Evolutionary conservation across 139 green algal genomes (phyloP).

Genomic region (Dunaliella sp.): DNA sequence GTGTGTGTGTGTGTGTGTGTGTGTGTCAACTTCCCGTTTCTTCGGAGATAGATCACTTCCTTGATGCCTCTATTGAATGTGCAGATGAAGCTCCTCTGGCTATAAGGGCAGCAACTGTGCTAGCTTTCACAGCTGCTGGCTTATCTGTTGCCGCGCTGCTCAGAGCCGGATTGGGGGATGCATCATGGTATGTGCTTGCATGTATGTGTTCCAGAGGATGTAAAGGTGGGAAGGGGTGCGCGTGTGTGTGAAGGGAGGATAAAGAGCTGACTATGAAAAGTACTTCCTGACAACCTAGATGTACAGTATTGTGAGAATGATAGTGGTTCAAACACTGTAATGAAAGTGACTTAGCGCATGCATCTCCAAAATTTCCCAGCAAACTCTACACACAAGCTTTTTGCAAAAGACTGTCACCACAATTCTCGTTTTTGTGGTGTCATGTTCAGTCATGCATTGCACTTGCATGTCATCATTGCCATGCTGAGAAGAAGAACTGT

Average conservation of each 20-base stretch:
- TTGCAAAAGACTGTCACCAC: too few relatives aligned
- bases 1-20: too few relatives aligned
- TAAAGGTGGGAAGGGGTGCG: neutral
- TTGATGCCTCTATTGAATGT: neutral
- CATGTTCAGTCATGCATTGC: too few relatives aligned
- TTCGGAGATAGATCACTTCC: too few relatives aligned
- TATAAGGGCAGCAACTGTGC: neutral
- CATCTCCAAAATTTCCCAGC: slow-evolving; percentile 1
- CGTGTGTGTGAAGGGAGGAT: neutral
- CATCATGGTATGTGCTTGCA: slow-evolving; percentile 17
- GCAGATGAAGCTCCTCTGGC: slow-evolving; percentile 1
- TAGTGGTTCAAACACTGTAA: too few relatives aligned
- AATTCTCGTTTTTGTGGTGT: too few relatives aligned
- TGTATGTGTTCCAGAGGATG: neutral
- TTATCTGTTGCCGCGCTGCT: neutral
- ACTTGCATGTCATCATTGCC: neutral
- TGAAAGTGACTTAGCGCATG: too few relatives aligned
- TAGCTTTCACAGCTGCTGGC: neutral
- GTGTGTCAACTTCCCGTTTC: too few relatives aligned
- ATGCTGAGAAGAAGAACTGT: neutral
- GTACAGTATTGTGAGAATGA: too few relatives aligned
- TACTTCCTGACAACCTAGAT: neutral
- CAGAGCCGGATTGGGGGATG: slow-evolving; percentile 16
- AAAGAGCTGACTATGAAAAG: too few relatives aligned
- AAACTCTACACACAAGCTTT: too few relatives aligned